Evolutionary conservation across 2,329 filamentous ascomycete genomes (phyloP).

Genomic region (Aspergillus fructus): DNA sequence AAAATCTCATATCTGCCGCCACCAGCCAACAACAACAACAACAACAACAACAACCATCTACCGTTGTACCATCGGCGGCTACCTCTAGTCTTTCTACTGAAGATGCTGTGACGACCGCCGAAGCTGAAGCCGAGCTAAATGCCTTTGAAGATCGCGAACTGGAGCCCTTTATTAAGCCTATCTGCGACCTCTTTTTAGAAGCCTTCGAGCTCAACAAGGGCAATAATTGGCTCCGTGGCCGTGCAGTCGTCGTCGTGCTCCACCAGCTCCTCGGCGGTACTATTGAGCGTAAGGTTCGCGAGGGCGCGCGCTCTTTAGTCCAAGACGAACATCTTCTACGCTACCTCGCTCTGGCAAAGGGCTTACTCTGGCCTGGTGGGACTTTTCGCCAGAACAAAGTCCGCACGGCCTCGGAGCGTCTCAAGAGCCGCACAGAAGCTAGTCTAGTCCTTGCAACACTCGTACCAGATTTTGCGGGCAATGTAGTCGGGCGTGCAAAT

Average conservation of each 20-base stretch:
- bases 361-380: slow-evolving; percentile 72
- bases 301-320: slow-evolving; percentile 70
- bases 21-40: slow-evolving; percentile 57
- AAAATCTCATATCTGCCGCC: slow-evolving; percentile 67
- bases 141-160: slow-evolving; percentile 88
- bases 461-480: slow-evolving; percentile 85
- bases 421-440: slow-evolving; percentile 79
- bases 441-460: slow-evolving; percentile 85
- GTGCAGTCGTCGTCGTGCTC: slow-evolving; percentile 92
- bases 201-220: slow-evolving; percentile 91
- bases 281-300: slow-evolving; percentile 91
- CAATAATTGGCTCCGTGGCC: slow-evolving; percentile 94
- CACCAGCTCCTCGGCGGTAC: slow-evolving; percentile 95
- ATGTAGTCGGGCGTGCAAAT: slow-evolving; percentile 89
- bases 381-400: slow-evolving; percentile 51
- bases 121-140: slow-evolving; percentile 90
- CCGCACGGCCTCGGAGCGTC: slow-evolving; percentile 71
- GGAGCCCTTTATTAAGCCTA: slow-evolving; percentile 96
- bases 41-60: slow-evolving; percentile 49
- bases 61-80: slow-evolving; percentile 30
- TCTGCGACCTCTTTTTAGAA: slow-evolving; percentile 96
- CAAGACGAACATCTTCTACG: slow-evolving; percentile 76
- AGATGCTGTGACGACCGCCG: slow-evolving; percentile 57
- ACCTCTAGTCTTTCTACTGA: slow-evolving; percentile 48
- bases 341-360: slow-evolving; percentile 72